Base-by-base conservation (phyloP, 306 rosid genomes). In the Gastrolobium villosum region DNA sequence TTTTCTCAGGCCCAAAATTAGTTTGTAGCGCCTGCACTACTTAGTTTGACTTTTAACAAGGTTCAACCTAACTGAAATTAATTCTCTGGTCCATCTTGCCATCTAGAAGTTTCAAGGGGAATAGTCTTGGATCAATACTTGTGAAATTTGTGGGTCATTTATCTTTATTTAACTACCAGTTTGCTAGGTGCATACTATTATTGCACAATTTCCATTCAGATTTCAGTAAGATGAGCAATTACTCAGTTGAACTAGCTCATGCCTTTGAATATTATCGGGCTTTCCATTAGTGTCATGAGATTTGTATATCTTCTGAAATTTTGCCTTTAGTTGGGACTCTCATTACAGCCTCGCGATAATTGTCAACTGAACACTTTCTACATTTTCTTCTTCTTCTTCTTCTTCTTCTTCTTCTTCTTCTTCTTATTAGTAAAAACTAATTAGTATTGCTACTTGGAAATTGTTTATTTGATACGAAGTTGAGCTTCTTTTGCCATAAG, bases 191-290 rank as follows among this genome's bases (percentile, higher is more conserved):
- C 45, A 30, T 66, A 37, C 48, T 11, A 52, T 48, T 55, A 30
- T 66, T 68, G 66, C 66, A 81, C 56, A 41, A 48, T 60, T 81
- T 40, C 64, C 62, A 7, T 67, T 60, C 66, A 68, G 72, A 60
- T 60, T 45, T 46, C 46, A 66, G 54, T 20, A 78, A 59, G n/a
- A 67, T n/a, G 35, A 48, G 41, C n/a, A 66, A 48, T 59, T 31
- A 49, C 40, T 9, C 5, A 14, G 32, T 57, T 74, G 37, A 54
- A 65, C 39, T 67, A 37, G 48, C 45, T 72, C n/a, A 43, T 70
- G 57, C 36, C 56, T 54, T 62, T 52, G 41, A 65, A 72, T 62
- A 64, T 41, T 71, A 52, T 34, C 54, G 79, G 49, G 20, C 59
- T 64, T 62, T 80, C 28, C 5, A 53, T 36, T 36, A 28, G 52